Evolutionary conservation across 2,329 filamentous ascomycete genomes (phyloP), one percentile per base, ranked within the genome.

Genomic region (Beauveria scarabaeidicola): DNA sequence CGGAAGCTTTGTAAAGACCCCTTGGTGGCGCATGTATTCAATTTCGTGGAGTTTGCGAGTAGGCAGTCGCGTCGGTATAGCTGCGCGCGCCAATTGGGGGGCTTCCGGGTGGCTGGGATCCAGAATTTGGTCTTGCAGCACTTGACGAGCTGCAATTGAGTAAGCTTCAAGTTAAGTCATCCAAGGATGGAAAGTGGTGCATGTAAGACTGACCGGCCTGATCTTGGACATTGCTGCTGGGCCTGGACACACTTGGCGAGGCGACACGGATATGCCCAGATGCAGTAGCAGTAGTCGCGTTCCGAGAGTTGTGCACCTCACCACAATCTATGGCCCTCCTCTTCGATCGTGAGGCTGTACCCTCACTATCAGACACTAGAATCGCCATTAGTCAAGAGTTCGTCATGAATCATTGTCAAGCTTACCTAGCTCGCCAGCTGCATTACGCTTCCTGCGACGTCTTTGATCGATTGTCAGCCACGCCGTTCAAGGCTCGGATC

Each of bases 1-100:
- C 5, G 58, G 32, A 8, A 60, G 38, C n/a, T 29, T 29, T 7
- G n/a, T 10, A 19, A 55, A 55, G 17, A 41, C 50, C 7, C 58
- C 58, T 41, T 54, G 32, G 8, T 47, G 29, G 29, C 43, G 58
- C 58, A 60, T 54, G 51, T 60, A 60, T 43, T 60, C 50, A 7
- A 44, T 25, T 15, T 60, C 50, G n/a, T 55, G 25, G 5, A 25
- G 51, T 56, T 56, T 60, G 27, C 43, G 41, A 36, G 43, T 19
- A 2, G 27, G 53, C n/a, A 10, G 19, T n/a, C 8, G 40, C 9
- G 19, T 32, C 10, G 27, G 19, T 6, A 25, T n/a, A n/a, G 6
- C 27, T 40, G 41, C 21, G 4, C 53, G 40, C 10, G n/a, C 52
- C 13, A 29, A 23, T 6, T 43, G 40, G 29, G 17, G 40, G 15